Evolutionary conservation across 2,329 filamentous ascomycete species (phyloP), one percentile per base, ranked within the genome.

Genomic region (Gnomoniopsis smithogilvyi): DNA sequence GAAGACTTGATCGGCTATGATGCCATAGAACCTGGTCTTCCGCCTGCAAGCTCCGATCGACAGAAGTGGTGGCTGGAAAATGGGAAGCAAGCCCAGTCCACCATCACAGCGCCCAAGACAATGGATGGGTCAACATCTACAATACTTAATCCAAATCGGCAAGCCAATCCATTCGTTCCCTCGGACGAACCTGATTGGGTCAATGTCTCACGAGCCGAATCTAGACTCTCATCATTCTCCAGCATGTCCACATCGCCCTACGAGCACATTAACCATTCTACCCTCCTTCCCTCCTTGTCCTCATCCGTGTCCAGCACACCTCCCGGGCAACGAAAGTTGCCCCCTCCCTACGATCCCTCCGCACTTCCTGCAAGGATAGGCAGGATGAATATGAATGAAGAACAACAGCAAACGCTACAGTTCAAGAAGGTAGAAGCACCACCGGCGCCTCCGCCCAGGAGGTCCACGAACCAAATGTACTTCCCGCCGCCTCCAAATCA

Each of bases 141-240:
- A 66, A 76, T 86, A 2, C 81, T 91, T 22, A 97, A 96, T 70
- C 85, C 88, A 1, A 81, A 85, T 34, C 84, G 91, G 51, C 84
- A 86, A 14, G 85, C 89, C 1, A 98, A 98, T 67, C 95, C 95
- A 0, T 98, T 96, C 71, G 82, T 81, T 1, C 78, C 82, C 0
- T 87, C 83, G 1, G 81, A 88, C 34, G 91, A 96, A 71, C 84
- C 88, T 11, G 93, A 97, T 67, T 98, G 95, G 95, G 85, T 96
- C 46, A 81, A 81, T 3, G 78, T 88, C 6, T 80, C 84, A 22
- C 76, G 83, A 34, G 75, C 80, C 3, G 76, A 79, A 46, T 83
- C 82, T 17, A 78, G 80, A 41, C 71, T 82, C 33, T 82, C 81
- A 1, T 76, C 81, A 0, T 77, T 78, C 62, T 83, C 80, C 2